These are phyloP conservation scores for Bruguiera gymnorhiza DNA, from an alignment of 345 rosid genomes.

Conservation along the genomic window DNA sequence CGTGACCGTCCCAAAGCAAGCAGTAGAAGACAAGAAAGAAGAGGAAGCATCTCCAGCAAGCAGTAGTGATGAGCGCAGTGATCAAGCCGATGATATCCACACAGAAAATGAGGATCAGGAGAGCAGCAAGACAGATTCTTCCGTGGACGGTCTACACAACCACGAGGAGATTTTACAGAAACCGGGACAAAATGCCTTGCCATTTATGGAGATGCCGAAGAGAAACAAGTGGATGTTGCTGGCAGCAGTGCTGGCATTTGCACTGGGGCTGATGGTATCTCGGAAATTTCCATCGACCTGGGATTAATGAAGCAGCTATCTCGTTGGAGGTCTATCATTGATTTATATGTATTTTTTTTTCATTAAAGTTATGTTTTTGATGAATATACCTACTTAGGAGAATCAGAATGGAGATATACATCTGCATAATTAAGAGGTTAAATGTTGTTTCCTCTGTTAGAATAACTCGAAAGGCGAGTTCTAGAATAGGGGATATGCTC, in stretches of 20 bases:
- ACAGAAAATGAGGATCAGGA: background rate
- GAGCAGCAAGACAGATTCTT: background rate
- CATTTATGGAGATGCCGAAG: constrained; percentile 19
- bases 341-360: no score
- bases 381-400: no score
- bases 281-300: constrained; percentile 11
- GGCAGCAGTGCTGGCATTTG: constrained; percentile 37
- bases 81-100: background rate
- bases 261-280: constrained; percentile 34
- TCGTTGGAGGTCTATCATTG: no score
- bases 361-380: no score
- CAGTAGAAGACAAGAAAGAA: no score
- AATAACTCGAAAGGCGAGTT: no score
- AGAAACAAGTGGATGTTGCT: constrained; percentile 29
- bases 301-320: background rate
- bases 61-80: background rate
- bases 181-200: constrained; percentile 11
- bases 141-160: background rate
- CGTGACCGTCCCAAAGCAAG: constrained; percentile 40
- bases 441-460: no score
- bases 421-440: no score
- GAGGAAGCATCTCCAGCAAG: background rate
- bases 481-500: no score
- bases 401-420: no score
- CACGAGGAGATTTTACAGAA: constrained; percentile 16